Percentiles rank a stretch among this genome's conserved stretches.
Evolutionary conservation across 1,284 basidiomycete genomes (phyloP).

Genomic region (Flammula alnicola): DNA sequence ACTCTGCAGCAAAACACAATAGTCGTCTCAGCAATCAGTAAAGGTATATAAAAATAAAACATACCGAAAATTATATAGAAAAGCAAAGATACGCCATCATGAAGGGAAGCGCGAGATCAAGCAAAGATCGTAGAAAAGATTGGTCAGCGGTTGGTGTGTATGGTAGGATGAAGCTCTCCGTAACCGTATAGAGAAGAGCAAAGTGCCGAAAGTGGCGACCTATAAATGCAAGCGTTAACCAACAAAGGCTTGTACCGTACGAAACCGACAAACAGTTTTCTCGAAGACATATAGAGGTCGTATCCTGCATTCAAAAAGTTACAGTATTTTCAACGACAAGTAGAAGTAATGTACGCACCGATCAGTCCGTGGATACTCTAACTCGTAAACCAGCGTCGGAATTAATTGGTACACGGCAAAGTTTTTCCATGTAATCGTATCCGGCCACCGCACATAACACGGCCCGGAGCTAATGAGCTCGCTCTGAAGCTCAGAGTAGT

Average conservation of each 20-base stretch:
- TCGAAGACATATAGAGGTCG: constrained; percentile 93
- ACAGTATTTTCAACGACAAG: background rate
- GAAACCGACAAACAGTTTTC: constrained; percentile 64
- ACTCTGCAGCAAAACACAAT: constrained; percentile 56
- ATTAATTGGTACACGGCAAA: constrained; percentile 90
- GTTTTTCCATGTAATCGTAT: constrained; percentile 84
- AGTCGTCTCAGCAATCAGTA: background rate
- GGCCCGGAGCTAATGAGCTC: constrained; percentile 80
- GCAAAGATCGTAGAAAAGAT: constrained; percentile 75
- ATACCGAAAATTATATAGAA: constrained; percentile 85
- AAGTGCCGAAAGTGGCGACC: constrained; percentile 94
- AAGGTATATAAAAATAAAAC: constrained; percentile 27
- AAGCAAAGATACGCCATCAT: constrained; percentile 83
- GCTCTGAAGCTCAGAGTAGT: constrained; percentile 78
- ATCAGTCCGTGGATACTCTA: constrained; percentile 93
- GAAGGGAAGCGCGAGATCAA: constrained; percentile 93
- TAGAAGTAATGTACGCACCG: constrained; percentile 47
- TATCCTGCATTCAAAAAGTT: constrained; percentile 54
- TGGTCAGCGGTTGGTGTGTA: constrained; percentile 74
- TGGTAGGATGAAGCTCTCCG: constrained; percentile 93
- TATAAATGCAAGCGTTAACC: constrained; percentile 18
- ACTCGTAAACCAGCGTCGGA: constrained; percentile 94
- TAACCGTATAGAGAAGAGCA: constrained; percentile 91
- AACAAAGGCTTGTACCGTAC: background rate
- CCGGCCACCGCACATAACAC: constrained; percentile 76